These are phyloP conservation scores for Monosporozyma aerobia DNA, from an alignment of 805 yeast species.

Conservation along the genomic window DNA sequence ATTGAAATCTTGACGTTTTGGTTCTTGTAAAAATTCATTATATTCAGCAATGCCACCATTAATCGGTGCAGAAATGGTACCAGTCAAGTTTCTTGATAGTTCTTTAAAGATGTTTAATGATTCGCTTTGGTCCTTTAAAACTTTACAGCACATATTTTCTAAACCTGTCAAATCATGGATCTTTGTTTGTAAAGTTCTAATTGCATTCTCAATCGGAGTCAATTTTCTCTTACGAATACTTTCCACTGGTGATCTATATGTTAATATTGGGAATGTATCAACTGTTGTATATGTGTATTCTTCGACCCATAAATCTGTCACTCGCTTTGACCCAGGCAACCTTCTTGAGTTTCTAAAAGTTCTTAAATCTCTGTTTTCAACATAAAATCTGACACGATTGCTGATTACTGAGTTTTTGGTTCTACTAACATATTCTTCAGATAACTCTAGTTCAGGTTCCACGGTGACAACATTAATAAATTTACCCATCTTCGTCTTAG, in stretches of 20 bases:
- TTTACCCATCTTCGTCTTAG: constrained; percentile 57
- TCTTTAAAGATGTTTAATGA: constrained; percentile 46
- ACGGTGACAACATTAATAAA: constrained; percentile 64
- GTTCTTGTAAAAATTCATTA: constrained; percentile 47
- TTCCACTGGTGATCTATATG: constrained; percentile 72
- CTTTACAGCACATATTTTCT: constrained; percentile 50
- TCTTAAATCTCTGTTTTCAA: constrained; percentile 63
- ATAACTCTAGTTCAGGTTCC: constrained; percentile 38
- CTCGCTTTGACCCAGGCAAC: constrained; percentile 62
- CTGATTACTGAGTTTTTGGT: constrained; percentile 31
- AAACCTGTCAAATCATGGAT: constrained; percentile 63
- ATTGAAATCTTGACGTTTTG: constrained; percentile 25
- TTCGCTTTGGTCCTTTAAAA: constrained; percentile 43
- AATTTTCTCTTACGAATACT: constrained; percentile 40
- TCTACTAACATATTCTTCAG: constrained; percentile 24
- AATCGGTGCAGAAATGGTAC: constrained; percentile 87
- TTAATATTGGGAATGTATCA: constrained; percentile 76
- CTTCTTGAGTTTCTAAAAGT: constrained; percentile 62
- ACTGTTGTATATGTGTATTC: constrained; percentile 70
- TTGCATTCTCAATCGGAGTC: constrained; percentile 82
- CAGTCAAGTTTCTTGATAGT: constrained; percentile 62
- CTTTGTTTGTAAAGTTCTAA: constrained; percentile 54
- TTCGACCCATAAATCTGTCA: constrained; percentile 79
- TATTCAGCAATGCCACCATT: constrained; percentile 88
- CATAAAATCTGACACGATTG: constrained; percentile 61